Conservation (phyloP, 768 basidiomycete genomes). For the Pholiota molesta region DNA sequence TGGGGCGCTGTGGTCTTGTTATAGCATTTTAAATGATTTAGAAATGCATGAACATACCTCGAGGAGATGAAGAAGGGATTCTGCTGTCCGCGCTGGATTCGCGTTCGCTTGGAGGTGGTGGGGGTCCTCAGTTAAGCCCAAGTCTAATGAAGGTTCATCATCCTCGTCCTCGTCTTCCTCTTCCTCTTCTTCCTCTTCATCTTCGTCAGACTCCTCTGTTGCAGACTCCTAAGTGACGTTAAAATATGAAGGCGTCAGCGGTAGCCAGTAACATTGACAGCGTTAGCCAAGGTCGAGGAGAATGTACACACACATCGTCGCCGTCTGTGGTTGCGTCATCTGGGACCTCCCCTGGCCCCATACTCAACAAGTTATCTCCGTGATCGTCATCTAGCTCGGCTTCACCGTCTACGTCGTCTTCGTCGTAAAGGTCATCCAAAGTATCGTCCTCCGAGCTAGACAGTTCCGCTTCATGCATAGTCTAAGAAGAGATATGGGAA, state of each 20-base stretch:
- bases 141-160: conserved; percentile 29
- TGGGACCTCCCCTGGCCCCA: conserved; percentile 43
- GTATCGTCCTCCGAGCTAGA: conserved; percentile 54
- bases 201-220: conserved; percentile 62
- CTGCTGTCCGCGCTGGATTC: conserved; percentile 21
- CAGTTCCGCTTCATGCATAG: conserved; percentile 5
- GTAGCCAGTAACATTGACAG: not conserved
- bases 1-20: conserved; percentile 18
- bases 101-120: conserved; percentile 23
- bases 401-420: conserved; percentile 46
- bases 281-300: conserved; percentile 2
- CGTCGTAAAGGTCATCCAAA: conserved; percentile 46
- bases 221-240: conserved; percentile 42
- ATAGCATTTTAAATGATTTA: not conserved
- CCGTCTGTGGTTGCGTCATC: conserved; percentile 70
- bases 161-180: conserved; percentile 32
- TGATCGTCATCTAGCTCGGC: conserved; percentile 35
- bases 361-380: conserved; percentile 24
- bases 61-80: conserved; percentile 14
- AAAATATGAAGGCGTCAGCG: not conserved
- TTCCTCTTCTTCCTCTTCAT: conserved; percentile 29
- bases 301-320: conserved; percentile 62
- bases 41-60: conserved; percentile 13
- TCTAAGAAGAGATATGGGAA: not conserved
- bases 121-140: conserved; percentile 27